These are phyloP conservation scores for Caryopteris hybrid DNA, from an alignment of 305 asterid genomes.

Conservation along the genomic window DNA sequence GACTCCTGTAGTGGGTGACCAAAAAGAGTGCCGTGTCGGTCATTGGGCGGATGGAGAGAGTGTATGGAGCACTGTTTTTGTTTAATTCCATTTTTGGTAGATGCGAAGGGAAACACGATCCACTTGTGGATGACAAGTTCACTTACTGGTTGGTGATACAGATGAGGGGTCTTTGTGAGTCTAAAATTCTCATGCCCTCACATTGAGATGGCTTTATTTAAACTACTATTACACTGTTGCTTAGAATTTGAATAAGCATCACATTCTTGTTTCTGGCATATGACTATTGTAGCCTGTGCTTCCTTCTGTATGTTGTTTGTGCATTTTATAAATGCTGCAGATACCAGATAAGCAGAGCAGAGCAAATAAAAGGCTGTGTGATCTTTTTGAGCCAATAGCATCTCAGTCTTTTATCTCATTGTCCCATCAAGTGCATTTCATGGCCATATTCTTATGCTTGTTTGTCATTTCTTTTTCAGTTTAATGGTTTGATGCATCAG, in stretches of 20 bases:
- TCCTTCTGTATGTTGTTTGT: neutral
- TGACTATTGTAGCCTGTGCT: neutral
- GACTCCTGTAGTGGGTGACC: neutral
- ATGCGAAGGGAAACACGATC: no score
- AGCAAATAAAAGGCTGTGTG: neutral
- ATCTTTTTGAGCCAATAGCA: neutral
- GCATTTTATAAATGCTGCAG: neutral
- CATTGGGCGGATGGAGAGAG: neutral
- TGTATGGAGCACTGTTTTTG: neutral
- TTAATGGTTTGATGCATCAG: conserved; percentile 30
- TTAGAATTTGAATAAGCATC: neutral
- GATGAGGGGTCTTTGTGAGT: no score
- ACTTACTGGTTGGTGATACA: no score
- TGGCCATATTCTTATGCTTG: conserved; percentile 6
- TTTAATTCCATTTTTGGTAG: no score
- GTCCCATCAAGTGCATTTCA: neutral
- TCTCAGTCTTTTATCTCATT: neutral
- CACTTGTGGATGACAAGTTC: no score
- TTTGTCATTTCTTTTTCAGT: conserved; percentile 18
- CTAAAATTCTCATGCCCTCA: neutral
- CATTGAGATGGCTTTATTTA: neutral
- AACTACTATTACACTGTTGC: neutral
- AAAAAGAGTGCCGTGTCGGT: neutral
- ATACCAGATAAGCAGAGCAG: neutral
- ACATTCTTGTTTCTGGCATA: neutral